phyloP scores from a whole-genome alignment of 768 basidiomycete genomes.

The Inosperma sp. region DNA sequence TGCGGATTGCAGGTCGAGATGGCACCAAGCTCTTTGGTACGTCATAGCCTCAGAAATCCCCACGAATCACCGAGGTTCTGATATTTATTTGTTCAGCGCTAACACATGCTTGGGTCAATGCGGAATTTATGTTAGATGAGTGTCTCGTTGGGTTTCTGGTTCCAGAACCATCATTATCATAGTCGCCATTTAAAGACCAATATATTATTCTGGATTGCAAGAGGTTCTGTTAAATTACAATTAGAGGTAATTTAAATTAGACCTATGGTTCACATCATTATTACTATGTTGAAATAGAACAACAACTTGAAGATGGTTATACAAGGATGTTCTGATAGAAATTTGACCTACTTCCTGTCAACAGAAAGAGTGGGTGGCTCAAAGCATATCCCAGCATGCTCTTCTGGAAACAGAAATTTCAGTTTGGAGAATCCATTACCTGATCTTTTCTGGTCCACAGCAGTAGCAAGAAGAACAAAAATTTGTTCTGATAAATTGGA shows the following conservation, averaged over 20 bases:
- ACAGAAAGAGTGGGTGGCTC: neutral
- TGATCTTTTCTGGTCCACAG: neutral
- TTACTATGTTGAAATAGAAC: too few species aligned
- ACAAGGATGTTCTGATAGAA: too few species aligned
- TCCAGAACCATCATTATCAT: conserved; percentile 47
- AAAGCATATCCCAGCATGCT: neutral
- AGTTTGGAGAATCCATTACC: neutral
- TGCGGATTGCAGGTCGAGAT: conserved; percentile 93
- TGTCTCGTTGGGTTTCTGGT: conserved; percentile 91
- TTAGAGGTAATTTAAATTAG: neutral
- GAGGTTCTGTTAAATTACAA: neutral
- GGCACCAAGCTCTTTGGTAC: conserved; percentile 92
- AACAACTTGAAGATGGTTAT: too few species aligned
- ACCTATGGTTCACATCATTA: neutral
- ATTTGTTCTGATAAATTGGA: conserved; percentile 36
- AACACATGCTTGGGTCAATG: conserved; percentile 96
- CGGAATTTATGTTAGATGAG: conserved; percentile 91
- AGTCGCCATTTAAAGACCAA: neutral
- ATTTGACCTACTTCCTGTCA: too few species aligned
- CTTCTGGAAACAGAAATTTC: neutral
- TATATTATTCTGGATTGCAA: neutral
- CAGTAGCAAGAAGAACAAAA: conserved; percentile 43
- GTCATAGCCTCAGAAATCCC: conserved; percentile 25
- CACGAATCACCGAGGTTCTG: neutral
- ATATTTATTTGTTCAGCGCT: conserved; percentile 45